Percentiles rank a stretch among this genome's conserved stretches.
phyloP scores from a whole-genome alignment of 345 rosid species.

The Eucalyptus curtisii region DNA sequence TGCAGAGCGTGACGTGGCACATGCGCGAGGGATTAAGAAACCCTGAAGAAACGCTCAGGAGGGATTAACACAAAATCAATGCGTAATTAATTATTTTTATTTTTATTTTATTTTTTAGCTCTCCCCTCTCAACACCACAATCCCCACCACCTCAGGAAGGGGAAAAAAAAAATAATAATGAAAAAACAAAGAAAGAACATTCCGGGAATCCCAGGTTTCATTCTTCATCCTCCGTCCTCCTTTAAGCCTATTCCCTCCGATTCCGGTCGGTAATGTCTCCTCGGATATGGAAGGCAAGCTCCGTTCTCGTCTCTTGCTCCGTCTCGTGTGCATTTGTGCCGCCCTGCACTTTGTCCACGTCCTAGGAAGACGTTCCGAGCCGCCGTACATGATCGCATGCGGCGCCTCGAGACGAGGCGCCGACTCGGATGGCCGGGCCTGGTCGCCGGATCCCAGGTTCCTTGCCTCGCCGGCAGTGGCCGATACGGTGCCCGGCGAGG shows the following conservation, averaged over 20 bases:
- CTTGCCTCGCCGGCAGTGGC: background rate
- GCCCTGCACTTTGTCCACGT: background rate
- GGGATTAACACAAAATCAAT: background rate
- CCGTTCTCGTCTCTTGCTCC: background rate
- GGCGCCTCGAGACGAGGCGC: conserved; percentile 14
- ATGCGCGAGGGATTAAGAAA: background rate
- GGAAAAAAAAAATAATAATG: background rate
- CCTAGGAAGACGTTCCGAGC: background rate
- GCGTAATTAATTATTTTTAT: background rate
- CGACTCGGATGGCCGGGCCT: conserved; percentile 27
- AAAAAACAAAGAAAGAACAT: background rate
- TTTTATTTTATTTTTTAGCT: no score
- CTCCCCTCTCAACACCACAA: background rate
- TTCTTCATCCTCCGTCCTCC: background rate
- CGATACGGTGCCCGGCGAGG: background rate
- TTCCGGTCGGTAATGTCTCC: background rate
- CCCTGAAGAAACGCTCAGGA: background rate
- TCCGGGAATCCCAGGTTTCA: background rate
- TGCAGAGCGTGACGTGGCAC: background rate
- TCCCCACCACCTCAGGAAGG: background rate
- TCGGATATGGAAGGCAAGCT: conserved; percentile 3
- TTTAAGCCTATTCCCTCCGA: background rate
- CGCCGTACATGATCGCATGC: conserved; percentile 11
- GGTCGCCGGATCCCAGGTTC: conserved; percentile 28
- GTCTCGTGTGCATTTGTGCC: background rate